phyloP scores from a whole-genome alignment of 2,329 filamentous ascomycete species.

The Bipolaris sorokiniana region DNA sequence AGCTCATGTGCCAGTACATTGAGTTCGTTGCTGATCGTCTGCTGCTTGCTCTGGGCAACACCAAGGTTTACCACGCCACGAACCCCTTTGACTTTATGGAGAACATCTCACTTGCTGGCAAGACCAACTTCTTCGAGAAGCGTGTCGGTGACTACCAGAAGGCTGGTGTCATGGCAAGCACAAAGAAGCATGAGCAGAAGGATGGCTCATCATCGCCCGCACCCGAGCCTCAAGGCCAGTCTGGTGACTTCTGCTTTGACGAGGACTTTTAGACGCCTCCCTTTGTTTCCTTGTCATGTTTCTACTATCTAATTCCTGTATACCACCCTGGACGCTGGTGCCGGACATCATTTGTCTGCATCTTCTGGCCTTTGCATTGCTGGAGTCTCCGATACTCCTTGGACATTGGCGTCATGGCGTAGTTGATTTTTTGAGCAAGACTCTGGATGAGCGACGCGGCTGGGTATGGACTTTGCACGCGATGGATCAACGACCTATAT shows the following conservation, averaged over 20 bases:
- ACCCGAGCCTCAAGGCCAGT: constrained; percentile 53
- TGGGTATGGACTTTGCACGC: constrained; percentile 13
- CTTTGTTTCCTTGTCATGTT: constrained; percentile 24
- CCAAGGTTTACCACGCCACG: constrained; percentile 87
- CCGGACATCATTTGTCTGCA: constrained; percentile 32
- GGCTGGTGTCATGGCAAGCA: constrained; percentile 95
- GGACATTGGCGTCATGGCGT: constrained; percentile 26
- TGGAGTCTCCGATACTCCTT: constrained; percentile 40
- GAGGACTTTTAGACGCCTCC: constrained; percentile 82
- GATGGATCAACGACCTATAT: constrained; percentile 21
- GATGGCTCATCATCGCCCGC: constrained; percentile 52
- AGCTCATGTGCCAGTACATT: constrained; percentile 99
- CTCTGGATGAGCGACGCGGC: constrained; percentile 22
- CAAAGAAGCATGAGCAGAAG: constrained; percentile 70
- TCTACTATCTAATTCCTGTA: constrained; percentile 32
- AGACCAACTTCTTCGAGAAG: constrained; percentile 99
- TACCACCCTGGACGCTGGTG: constrained; percentile 30
- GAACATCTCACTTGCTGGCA: constrained; percentile 97
- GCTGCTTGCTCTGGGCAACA: constrained; percentile 88
- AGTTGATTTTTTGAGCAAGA: constrained; percentile 1
- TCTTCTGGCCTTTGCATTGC: constrained; percentile 41
- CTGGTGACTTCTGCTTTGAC: constrained; percentile 88
- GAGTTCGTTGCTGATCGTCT: constrained; percentile 98
- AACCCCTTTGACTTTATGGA: constrained; percentile 99
- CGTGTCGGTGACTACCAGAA: constrained; percentile 99